These are phyloP conservation scores for Rhodotorula sphaerocarpa DNA, from an alignment of 768 basidiomycete genomes.

Conservation along the genomic window DNA sequence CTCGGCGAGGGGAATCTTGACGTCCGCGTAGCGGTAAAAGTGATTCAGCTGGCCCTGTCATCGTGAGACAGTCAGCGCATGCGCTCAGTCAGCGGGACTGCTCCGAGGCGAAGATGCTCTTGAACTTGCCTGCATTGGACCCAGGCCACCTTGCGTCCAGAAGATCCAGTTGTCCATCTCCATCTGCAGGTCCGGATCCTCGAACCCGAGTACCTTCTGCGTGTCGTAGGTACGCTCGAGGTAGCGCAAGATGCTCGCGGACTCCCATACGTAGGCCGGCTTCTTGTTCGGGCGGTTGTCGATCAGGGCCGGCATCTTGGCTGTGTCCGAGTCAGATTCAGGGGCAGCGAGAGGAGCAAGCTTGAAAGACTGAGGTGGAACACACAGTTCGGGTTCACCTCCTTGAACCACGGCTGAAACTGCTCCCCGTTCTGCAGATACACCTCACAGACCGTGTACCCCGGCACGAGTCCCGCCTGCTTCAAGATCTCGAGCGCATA, in stretches of 20 bases:
- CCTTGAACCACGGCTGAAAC: constrained; percentile 19
- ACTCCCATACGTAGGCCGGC: constrained; percentile 7
- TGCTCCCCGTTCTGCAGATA: constrained; percentile 13
- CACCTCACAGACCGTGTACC: constrained; percentile 16
- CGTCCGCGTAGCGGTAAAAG: neutral
- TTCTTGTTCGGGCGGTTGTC: constrained; percentile 11
- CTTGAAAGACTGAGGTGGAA: neutral
- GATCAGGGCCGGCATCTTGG: constrained; percentile 26
- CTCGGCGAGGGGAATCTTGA: neutral
- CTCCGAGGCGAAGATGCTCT: neutral
- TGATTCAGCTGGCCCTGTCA: constrained; percentile 5
- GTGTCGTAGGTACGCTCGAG: constrained; percentile 21
- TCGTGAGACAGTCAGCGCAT: too few relatives aligned
- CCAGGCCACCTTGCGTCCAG: constrained; percentile 9
- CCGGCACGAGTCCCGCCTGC: constrained; percentile 10
- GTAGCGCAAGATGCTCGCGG: constrained; percentile 18
- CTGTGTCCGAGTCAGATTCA: neutral
- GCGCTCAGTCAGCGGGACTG: too few relatives aligned
- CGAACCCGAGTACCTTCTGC: constrained; percentile 1
- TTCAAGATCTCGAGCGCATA: constrained; percentile 27
- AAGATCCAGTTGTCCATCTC: constrained; percentile 22
- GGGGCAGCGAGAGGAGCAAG: neutral
- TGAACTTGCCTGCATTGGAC: constrained; percentile 4
- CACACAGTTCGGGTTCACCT: constrained; percentile 27
- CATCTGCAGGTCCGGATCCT: constrained; percentile 15